Evolutionary conservation across 495 filamentous ascomycete species (phyloP).

Genomic region (Xylaria venustula): DNA sequence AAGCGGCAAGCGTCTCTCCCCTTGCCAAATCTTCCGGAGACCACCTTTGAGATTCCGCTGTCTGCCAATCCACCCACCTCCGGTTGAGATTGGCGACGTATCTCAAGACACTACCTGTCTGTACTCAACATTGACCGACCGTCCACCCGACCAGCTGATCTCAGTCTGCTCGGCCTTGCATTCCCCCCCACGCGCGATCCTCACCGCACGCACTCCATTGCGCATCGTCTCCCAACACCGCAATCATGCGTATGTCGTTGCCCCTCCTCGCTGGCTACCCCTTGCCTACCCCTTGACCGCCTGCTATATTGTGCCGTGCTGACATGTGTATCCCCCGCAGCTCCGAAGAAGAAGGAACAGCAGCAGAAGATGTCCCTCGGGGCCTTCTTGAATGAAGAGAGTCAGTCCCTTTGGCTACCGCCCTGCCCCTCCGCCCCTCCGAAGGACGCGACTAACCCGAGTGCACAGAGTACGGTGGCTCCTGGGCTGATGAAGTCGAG

Average conservation of each 20-base stretch:
- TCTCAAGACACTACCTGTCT: neutral
- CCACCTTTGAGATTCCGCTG: conserved; percentile 8
- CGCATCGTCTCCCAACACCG: conserved; percentile 51
- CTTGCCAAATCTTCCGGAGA: conserved; percentile 17
- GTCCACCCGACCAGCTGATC: conserved; percentile 12
- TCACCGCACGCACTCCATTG: conserved; percentile 27
- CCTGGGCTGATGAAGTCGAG: conserved; percentile 99
- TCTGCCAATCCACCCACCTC: conserved; percentile 14
- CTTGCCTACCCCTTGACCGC: conserved; percentile 7
- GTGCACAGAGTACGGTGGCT: conserved; percentile 68
- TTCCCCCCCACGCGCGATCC: conserved; percentile 34
- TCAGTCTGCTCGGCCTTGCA: conserved; percentile 25
- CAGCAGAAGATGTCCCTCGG: conserved; percentile 82
- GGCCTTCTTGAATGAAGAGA: conserved; percentile 82
- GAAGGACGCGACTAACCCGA: conserved; percentile 29
- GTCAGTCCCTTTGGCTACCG: conserved; percentile 48
- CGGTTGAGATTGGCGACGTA: conserved; percentile 13
- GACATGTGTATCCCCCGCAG: conserved; percentile 43
- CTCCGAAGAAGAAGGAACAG: conserved; percentile 86
- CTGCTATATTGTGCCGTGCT: conserved; percentile 20
- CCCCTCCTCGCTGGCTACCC: conserved; percentile 14
- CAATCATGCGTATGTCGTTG: conserved; percentile 82
- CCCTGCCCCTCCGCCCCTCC: conserved; percentile 19
- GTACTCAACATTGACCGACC: neutral
- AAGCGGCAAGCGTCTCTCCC: conserved; percentile 15